Conservation (phyloP, 2,329 filamentous ascomycete genomes). For the Neocucurbitaria cava region DNA sequence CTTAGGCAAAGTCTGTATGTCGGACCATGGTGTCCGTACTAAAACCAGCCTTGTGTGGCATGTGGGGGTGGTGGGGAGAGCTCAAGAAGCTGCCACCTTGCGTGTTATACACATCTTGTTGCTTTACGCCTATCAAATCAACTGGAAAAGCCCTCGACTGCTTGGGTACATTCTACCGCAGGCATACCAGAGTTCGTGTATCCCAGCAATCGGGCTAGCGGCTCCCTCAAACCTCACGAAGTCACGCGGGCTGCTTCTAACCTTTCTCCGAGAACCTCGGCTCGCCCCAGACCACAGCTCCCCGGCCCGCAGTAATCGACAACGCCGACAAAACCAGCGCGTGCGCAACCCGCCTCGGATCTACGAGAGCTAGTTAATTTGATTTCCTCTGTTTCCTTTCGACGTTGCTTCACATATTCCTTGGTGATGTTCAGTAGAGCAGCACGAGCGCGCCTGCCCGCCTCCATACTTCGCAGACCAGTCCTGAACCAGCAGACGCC, state of each 20-base stretch:
- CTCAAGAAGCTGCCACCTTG: not conserved
- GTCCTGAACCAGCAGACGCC: constrained; percentile 35
- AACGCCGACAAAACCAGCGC: constrained; percentile 24
- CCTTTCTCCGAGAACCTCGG: constrained; percentile 25
- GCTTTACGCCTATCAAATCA: not conserved
- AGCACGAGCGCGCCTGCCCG: constrained; percentile 48
- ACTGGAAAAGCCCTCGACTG: not conserved
- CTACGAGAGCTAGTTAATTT: constrained; percentile 21
- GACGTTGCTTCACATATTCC: constrained; percentile 11
- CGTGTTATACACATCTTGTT: too few species aligned
- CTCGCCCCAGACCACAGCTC: constrained; percentile 18
- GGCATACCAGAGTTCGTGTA: not conserved
- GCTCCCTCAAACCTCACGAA: constrained; percentile 1
- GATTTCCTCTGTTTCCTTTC: constrained; percentile 16
- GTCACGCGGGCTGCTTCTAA: constrained; percentile 12
- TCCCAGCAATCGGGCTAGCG: constrained; percentile 11
- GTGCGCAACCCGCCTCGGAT: constrained; percentile 31
- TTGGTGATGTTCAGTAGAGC: constrained; percentile 51
- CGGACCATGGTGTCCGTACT: not conserved
- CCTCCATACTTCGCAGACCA: constrained; percentile 46
- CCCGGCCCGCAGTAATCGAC: constrained; percentile 17
- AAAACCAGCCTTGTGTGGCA: not conserved
- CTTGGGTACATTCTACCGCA: not conserved
- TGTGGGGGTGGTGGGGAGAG: constrained; percentile 1
- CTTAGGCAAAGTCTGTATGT: not conserved